Evolutionary conservation across 805 yeast species (phyloP), one percentile per base, ranked within the genome.

Genomic region (Hagleromyces aurorensis): DNA sequence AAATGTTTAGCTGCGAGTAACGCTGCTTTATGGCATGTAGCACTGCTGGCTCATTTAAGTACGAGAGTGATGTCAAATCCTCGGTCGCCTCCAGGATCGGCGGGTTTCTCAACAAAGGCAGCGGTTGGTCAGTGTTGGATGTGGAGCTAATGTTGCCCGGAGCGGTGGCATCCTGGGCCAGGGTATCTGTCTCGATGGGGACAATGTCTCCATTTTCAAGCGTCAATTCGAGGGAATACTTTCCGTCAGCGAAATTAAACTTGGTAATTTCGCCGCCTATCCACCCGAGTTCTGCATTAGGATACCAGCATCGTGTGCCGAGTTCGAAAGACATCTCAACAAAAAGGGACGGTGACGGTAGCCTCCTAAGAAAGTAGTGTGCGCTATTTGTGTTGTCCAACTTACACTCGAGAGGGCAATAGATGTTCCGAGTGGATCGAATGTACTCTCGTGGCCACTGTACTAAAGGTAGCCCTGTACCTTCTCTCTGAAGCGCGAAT

Each of bases 21-120:
- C 98, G 75, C 38, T 82, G 73, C 51, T 75, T 80, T 54, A 91
- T 89, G 13, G 97, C 96, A 50, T 89, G 94, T 44, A 89, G 68
- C 28, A 89, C 96, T 1, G 96, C 93, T 2, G 98, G 98, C 56
- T 89, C 98, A 55, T 89, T 89, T 46, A 91, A 65, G 52, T 89
- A 87, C 1, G 96, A 86, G 31, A 89, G 68, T 25, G 86, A 77
- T 2, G 97, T 93, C 50, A 89, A 70, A 61, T 89, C 98, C 52
- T 89, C 96, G 14, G 93, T 84, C 4, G 94, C 82, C 57, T 91
- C 98, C 41, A 86, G 67, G 35, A 80, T 76, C 3, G 94, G 91
- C 26, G 96, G 96, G 54, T 89, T 89, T 52, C 96, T 72, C 51
- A 89, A 69, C 21, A 83, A 75, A 5, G 94, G 94, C 30, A 83